Conservation (phyloP, 495 filamentous ascomycete species). For the Jackrogersella minutella region DNA sequence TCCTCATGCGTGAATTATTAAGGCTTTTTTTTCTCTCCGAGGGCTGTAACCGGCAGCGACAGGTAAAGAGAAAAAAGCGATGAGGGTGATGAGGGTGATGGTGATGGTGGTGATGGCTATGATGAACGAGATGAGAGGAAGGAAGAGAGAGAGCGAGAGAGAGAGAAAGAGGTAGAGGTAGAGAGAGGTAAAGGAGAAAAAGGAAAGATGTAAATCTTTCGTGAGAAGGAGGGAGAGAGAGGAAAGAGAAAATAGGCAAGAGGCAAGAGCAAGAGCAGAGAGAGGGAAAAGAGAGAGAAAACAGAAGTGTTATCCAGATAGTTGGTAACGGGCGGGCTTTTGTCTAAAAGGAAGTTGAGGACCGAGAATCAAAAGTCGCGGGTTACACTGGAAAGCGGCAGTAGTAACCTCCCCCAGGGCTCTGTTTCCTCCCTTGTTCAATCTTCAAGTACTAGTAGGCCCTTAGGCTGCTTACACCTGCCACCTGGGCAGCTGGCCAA, state of each 20-base stretch:
- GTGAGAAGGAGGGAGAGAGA: too few species aligned
- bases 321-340: slow-evolving; percentile 42
- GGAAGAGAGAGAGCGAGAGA: slow-evolving; percentile 4
- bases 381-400: slow-evolving; percentile 38
- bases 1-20: slow-evolving; percentile 38
- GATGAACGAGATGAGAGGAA: slow-evolving; percentile 30
- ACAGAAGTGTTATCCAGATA: slow-evolving; percentile 45
- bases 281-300: slow-evolving; percentile 22
- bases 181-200: slow-evolving; percentile 9
- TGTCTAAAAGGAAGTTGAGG: slow-evolving; percentile 31
- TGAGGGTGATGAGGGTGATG: too few species aligned
- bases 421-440: too few species aligned
- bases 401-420: slow-evolving; percentile 27
- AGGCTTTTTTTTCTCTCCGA: slow-evolving; percentile 49
- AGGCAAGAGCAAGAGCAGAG: slow-evolving; percentile 22
- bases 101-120: too few species aligned
- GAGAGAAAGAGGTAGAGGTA: slow-evolving; percentile 21
- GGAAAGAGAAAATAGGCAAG: too few species aligned
- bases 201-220: too few species aligned
- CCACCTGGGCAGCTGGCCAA: too few species aligned
- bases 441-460: too few species aligned
- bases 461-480: too few species aligned
- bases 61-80: slow-evolving; percentile 55
- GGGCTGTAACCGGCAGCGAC: slow-evolving; percentile 54
- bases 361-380: slow-evolving; percentile 35